phyloP scores from a whole-genome alignment of 129 eudicot genomes.

The Lactuca sativa region DNA sequence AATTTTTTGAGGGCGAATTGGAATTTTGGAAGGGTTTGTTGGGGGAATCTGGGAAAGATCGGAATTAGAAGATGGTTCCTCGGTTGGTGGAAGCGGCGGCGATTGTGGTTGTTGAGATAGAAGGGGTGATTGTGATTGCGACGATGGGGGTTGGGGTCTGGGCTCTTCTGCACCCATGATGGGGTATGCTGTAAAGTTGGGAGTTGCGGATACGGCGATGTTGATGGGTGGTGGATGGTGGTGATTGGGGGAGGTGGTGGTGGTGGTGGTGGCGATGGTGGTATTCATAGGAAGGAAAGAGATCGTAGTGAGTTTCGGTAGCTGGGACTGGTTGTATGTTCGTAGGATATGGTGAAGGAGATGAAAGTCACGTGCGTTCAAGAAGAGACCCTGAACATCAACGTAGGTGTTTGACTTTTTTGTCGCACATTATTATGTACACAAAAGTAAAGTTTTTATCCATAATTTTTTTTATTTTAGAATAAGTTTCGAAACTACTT shows the following conservation, averaged over 20 bases:
- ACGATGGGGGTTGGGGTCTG: conserved; percentile 23
- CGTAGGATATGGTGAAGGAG: conserved; percentile 18
- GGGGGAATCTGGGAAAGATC: conserved; percentile 37
- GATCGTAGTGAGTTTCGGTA: conserved; percentile 12
- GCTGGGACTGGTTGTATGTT: background rate
- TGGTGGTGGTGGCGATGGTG: background rate
- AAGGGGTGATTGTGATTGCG: conserved; percentile 26
- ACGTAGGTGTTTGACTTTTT: background rate
- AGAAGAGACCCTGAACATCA: background rate
- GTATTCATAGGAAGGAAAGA: conserved; percentile 10
- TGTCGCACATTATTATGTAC: too few species aligned
- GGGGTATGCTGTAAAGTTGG: conserved; percentile 1
- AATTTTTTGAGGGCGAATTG: conserved; percentile 86
- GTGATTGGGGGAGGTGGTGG: conserved; percentile 19
- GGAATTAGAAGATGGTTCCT: background rate
- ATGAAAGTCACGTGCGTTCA: conserved; percentile 23
- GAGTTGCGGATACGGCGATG: conserved; percentile 5
- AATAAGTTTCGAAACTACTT: too few species aligned
- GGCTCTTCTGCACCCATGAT: conserved; percentile 26
- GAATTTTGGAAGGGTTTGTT: conserved; percentile 73
- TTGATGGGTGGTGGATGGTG: conserved; percentile 7
- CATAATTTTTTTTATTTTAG: too few species aligned
- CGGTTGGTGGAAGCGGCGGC: conserved; percentile 17
- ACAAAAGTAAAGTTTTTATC: too few species aligned
- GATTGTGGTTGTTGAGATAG: conserved; percentile 29